phyloP scores from a whole-genome alignment of 2,329 filamentous ascomycete genomes.

The Venturia effusa region DNA sequence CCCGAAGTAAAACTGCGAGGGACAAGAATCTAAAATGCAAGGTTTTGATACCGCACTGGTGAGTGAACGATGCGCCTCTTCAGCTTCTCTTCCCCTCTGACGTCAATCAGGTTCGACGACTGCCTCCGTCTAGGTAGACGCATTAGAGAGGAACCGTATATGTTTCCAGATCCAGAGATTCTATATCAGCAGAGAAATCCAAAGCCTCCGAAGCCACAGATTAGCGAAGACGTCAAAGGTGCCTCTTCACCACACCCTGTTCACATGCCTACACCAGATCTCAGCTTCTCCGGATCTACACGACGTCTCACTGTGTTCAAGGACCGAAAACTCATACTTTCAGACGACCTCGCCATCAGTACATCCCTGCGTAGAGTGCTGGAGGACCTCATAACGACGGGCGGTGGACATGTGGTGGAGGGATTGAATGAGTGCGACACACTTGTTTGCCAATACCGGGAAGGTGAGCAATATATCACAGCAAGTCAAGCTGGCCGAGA shows the following conservation, averaged over 20 bases:
- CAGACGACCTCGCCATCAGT: constrained; percentile 61
- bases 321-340: constrained; percentile 67
- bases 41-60: constrained; percentile 91
- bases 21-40: constrained; percentile 61
- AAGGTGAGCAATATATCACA: constrained; percentile 64
- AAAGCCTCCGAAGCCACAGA: constrained; percentile 14
- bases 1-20: constrained; percentile 54
- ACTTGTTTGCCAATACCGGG: constrained; percentile 78
- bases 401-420: constrained; percentile 59
- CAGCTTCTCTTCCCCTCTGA: not conserved
- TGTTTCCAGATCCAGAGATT: constrained; percentile 40
- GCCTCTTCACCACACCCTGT: constrained; percentile 47
- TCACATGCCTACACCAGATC: constrained; percentile 19
- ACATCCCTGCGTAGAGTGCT: constrained; percentile 56
- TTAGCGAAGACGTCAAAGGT: constrained; percentile 46
- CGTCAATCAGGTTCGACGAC: constrained; percentile 72
- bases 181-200: constrained; percentile 20
- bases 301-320: constrained; percentile 52
- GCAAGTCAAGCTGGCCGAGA: constrained; percentile 70
- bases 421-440: constrained; percentile 63
- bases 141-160: constrained; percentile 83
- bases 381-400: constrained; percentile 55
- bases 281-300: constrained; percentile 15
- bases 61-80: constrained; percentile 18
- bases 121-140: constrained; percentile 86